Base-by-base conservation (phyloP, 2,329 filamentous ascomycete species). In the Neoascochyta sp. region DNA sequence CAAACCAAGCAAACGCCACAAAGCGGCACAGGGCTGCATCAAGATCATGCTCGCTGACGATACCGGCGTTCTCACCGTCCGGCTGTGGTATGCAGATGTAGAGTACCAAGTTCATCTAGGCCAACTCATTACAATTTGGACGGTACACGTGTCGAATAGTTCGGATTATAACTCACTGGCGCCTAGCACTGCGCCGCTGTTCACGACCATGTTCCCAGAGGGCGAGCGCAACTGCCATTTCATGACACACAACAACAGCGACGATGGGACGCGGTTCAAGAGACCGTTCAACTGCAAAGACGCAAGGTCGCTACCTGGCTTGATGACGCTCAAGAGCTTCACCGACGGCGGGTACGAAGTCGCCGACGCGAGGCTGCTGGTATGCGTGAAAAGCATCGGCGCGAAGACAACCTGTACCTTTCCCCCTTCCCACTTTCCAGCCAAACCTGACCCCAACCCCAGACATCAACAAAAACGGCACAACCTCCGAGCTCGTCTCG, bases 271-370 rank as follows among this genome's bases (percentile, higher is more conserved):
- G 7, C 58, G 68, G 32, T 69, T 67, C 45, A 71, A 67, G 19
- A 55, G 45, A 16, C 75, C 75, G 9, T 59, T 75, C 12, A 65
- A 65, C 4, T 67, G 66, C 29, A 50, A 52, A 16, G 50, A 59
- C 21, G 51, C 48, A 0, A 50, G 57, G 12, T 41, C 51, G 2
- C 53, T 75, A 4, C 56, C 63, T 4, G 68, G 67, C 2, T 60
- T 80, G 8, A 78, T 80, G 71, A 78, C 71, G 3, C 55, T 81
- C 18, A 69, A 69, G 29, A 66, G 66, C 23, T 80, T 76, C 49
- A 58, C 74, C 2, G 63, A 70, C 21, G 71, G 71, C 2, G 76
- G 75, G 0, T 70, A 72, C 33, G 75, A 80, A 52, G 53, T 75
- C 7, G 47, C 57, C 2, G 68, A 69, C 19, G 68, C 63, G 0